Evolutionary conservation across 2,329 filamentous ascomycete genomes (phyloP).

Genomic region (Fusarium buharicum): DNA sequence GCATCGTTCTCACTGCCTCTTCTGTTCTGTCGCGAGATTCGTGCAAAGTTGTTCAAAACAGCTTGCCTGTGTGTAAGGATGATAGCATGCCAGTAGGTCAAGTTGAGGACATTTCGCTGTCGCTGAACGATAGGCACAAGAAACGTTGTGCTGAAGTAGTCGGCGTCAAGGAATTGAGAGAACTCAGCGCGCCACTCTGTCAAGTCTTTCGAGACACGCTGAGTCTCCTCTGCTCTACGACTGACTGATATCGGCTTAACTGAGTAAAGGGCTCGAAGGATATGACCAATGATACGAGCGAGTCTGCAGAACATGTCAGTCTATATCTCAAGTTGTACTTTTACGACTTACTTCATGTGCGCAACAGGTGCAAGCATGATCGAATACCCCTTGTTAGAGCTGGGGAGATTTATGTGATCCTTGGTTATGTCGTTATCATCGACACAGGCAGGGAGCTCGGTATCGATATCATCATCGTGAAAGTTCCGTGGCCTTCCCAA

Average conservation of each 20-base stretch:
- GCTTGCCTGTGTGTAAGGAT: slow-evolving; percentile 55
- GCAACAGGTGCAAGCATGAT: slow-evolving; percentile 51
- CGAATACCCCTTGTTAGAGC: slow-evolving; percentile 23
- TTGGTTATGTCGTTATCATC: slow-evolving; percentile 36
- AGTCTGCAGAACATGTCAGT: slow-evolving; percentile 38
- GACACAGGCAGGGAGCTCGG: slow-evolving; percentile 39
- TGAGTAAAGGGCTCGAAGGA: slow-evolving; percentile 51
- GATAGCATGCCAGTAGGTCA: slow-evolving; percentile 56
- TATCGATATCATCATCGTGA: slow-evolving; percentile 44
- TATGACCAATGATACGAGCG: slow-evolving; percentile 50
- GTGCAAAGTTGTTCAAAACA: slow-evolving; percentile 50
- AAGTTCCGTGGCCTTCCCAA: slow-evolving; percentile 41
- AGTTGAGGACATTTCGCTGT: slow-evolving; percentile 55
- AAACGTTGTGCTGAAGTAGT: slow-evolving; percentile 49
- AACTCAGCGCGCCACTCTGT: slow-evolving; percentile 51
- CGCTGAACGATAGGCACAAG: slow-evolving; percentile 55
- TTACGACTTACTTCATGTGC: slow-evolving; percentile 48
- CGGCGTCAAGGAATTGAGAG: slow-evolving; percentile 53
- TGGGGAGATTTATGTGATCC: slow-evolving; percentile 29
- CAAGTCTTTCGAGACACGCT: slow-evolving; percentile 47
- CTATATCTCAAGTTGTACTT: fast-evolving
- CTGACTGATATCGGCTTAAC: slow-evolving; percentile 49
- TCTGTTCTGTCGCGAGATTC: slow-evolving; percentile 18
- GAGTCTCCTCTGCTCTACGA: slow-evolving; percentile 42
- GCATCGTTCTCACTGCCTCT: slow-evolving; percentile 9